phyloP scores from a whole-genome alignment of 1,284 basidiomycete species.

The Omphalotus olearius region DNA sequence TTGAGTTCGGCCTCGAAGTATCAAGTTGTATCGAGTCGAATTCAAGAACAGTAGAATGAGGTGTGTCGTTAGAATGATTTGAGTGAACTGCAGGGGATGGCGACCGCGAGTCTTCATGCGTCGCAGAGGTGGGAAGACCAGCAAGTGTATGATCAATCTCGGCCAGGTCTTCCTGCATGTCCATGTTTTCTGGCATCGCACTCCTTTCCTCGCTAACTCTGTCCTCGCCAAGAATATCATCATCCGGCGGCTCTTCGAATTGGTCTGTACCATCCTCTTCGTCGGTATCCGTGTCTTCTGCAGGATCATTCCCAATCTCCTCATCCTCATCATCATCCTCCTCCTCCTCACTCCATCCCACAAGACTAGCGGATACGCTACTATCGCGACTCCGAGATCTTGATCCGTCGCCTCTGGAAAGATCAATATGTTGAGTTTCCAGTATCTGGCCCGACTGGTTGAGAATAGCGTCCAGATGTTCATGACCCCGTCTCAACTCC shows the following conservation, averaged over 20 bases:
- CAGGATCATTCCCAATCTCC: slow-evolving; percentile 16
- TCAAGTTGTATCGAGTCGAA: too few relatives aligned
- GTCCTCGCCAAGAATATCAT: neutral
- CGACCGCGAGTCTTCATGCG: too few relatives aligned
- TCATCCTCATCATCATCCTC: slow-evolving; percentile 15
- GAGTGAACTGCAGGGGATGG: too few relatives aligned
- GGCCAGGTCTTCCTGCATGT: neutral
- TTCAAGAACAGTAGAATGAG: too few relatives aligned
- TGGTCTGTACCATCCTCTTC: slow-evolving; percentile 17
- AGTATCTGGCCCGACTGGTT: slow-evolving; percentile 87
- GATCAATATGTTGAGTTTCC: slow-evolving; percentile 76
- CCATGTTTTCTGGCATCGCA: neutral
- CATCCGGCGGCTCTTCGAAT: slow-evolving; percentile 18
- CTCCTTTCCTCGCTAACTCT: neutral
- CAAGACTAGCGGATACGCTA: slow-evolving; percentile 30
- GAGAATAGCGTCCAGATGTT: slow-evolving; percentile 88
- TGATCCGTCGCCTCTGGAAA: slow-evolving; percentile 44
- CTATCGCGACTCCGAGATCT: slow-evolving; percentile 48
- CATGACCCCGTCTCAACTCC: slow-evolving; percentile 48
- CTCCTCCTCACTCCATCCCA: slow-evolving; percentile 22
- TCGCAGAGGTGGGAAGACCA: too few relatives aligned
- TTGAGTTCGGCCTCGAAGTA: neutral
- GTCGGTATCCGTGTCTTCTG: slow-evolving; percentile 15
- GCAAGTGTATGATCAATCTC: neutral
- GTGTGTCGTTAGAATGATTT: too few relatives aligned